Evolutionary conservation across 768 basidiomycete species (phyloP).

Genomic region (Lactarius pseudohatsudake): DNA sequence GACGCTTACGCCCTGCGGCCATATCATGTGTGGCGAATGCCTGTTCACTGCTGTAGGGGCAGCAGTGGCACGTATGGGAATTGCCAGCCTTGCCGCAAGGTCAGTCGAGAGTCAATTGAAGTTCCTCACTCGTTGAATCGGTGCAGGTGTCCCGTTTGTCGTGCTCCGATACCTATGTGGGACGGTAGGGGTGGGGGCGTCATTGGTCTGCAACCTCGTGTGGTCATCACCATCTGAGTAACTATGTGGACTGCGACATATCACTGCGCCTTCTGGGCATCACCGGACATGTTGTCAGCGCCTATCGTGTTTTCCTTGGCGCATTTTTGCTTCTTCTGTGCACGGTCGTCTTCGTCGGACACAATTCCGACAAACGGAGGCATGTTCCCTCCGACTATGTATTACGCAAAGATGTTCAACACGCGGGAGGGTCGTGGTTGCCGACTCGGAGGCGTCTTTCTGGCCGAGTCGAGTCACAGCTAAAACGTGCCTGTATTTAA

Average conservation of each 20-base stretch:
- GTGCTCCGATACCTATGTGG: constrained; percentile 28
- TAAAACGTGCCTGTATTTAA: background rate
- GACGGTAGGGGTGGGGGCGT: constrained; percentile 30
- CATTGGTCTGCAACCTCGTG: constrained; percentile 28
- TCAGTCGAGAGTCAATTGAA: constrained; percentile 1
- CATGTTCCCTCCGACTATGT: background rate
- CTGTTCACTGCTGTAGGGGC: constrained; percentile 28
- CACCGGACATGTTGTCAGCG: background rate
- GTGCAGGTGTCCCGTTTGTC: constrained; percentile 30
- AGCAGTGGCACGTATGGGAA: constrained; percentile 25
- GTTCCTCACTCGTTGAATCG: background rate
- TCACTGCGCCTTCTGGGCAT: background rate
- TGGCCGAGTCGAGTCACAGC: background rate
- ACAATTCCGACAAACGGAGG: background rate
- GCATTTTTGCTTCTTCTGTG: background rate
- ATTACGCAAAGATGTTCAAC: background rate
- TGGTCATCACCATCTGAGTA: constrained; percentile 25
- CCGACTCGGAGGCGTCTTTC: constrained; percentile 6
- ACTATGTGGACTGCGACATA: background rate
- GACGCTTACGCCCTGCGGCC: constrained; percentile 30
- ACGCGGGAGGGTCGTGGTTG: background rate
- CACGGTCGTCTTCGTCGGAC: background rate
- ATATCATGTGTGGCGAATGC: constrained; percentile 31
- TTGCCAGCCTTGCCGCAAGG: constrained; percentile 27
- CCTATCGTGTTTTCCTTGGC: background rate